Base-by-base conservation (phyloP, 306 rosid species). In the Prunus mira region DNA sequence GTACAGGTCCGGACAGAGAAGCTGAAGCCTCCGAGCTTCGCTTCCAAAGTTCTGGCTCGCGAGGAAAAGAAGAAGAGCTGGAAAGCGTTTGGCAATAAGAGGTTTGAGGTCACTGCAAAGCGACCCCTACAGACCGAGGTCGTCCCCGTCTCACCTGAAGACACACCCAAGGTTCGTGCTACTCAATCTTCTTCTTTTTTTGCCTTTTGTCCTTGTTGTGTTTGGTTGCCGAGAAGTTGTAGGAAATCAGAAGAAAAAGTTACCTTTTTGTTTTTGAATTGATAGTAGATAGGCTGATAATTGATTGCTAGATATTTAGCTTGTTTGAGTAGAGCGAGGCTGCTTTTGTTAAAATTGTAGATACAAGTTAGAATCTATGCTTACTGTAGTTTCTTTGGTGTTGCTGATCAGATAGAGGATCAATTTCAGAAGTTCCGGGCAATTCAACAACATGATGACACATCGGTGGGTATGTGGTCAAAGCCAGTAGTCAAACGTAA, bases 401-500 rank as follows among this genome's bases (percentile, higher is more conserved):
- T 54, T 69, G 34, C 25, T 71, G 63, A 65, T 78, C 76, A 90
- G 98, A 79, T 86, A 32, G 93, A 76, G 73, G 88, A 85, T 77
- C 84, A 88, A 73, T 84, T 89, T 84, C 85, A 79, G 69, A 82
- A 87, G 45, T 71, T 86, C 69, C 88, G 81, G 45, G 94, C 79
- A 18, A 34, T 87, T 47, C 97, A 79, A 67, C 92, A 89, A 65
- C 76, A 79, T 15, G 86, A 88, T 4, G 90, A 89, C 70, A 68
- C 84, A 13, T 76, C 95, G 2, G 96, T 84, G 85, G 89, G 88
- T 30, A 77, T 95, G 86, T 95, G 97, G 97, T 85, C 96, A 9
- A 95, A 88, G 84, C 98, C 97, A 3, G 82, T 83, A 6, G 87
- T 95, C 61, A 89, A 87, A 73, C 89, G 98, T 6, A 95, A 95